Evolutionary conservation across 169 alveolate genomes (phyloP).

Genomic region (Eimeria zaria): DNA sequence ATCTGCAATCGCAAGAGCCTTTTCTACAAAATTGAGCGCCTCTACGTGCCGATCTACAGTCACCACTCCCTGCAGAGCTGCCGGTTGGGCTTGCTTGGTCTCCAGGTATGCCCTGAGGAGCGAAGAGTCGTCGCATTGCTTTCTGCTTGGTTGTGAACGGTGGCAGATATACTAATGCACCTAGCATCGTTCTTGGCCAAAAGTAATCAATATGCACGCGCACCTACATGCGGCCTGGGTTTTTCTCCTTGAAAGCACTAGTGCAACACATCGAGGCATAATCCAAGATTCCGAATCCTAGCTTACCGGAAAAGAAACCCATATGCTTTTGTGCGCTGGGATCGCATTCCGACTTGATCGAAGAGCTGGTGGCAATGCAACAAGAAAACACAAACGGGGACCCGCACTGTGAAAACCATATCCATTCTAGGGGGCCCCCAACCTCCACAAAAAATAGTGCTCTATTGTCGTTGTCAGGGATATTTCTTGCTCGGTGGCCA

Average conservation of each 20-base stretch:
- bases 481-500: background rate
- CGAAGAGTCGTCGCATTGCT: background rate
- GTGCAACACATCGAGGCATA: background rate
- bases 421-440: background rate
- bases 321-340: constrained; percentile 41
- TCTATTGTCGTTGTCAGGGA: background rate
- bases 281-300: background rate
- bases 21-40: constrained; percentile 38
- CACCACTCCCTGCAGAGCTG: constrained; percentile 29
- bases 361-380: constrained; percentile 29
- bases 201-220: background rate
- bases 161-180: background rate
- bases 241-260: background rate
- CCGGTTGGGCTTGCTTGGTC: background rate
- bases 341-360: constrained; percentile 32
- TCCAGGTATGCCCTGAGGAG: constrained; percentile 52
- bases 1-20: constrained; percentile 35
- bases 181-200: background rate
- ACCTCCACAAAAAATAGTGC: too few relatives aligned
- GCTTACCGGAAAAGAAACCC: constrained; percentile 70
- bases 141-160: background rate
- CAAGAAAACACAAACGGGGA: background rate
- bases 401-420: background rate
- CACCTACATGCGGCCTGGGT: background rate
- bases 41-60: constrained; percentile 49